phyloP scores from a whole-genome alignment of 176 grass and related monocot genomes.

The Cenchrus purpureus region DNA sequence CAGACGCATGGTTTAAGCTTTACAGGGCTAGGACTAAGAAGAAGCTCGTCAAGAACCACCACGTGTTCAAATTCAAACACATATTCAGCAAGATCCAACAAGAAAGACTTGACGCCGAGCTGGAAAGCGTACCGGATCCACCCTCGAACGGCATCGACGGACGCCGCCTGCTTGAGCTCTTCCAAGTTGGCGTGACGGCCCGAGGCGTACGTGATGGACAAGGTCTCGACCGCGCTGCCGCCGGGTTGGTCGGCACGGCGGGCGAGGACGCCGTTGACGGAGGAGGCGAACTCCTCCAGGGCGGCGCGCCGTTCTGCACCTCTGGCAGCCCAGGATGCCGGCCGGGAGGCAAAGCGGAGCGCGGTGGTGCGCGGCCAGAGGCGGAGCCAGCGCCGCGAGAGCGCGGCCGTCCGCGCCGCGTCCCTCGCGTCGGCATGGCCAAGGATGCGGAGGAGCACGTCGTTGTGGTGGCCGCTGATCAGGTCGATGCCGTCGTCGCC shows the following conservation, averaged over 20 bases:
- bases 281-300: neutral
- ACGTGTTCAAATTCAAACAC: neutral
- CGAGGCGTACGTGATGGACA: neutral
- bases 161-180: too few species aligned
- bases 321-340: neutral
- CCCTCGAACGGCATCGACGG: neutral
- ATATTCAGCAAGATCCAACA: neutral
- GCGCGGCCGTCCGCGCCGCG: neutral
- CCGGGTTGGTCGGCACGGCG: too few species aligned
- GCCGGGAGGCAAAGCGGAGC: neutral
- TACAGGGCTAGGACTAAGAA: neutral
- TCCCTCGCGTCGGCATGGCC: neutral
- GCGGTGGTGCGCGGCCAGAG: neutral
- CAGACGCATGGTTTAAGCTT: neutral
- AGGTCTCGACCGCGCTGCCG: neutral
- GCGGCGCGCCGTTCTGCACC: neutral
- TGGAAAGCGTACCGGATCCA: neutral
- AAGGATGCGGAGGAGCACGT: neutral
- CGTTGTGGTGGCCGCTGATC: neutral
- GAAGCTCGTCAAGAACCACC: neutral
- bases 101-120: neutral
- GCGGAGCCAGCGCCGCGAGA: neutral
- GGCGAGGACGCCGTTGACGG: neutral
- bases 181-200: fast-evolving
- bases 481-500: neutral